Evolutionary conservation across 1,139 yeast species (phyloP), one percentile per base, ranked within the genome.

Genomic region (Hansenula sp.): DNA sequence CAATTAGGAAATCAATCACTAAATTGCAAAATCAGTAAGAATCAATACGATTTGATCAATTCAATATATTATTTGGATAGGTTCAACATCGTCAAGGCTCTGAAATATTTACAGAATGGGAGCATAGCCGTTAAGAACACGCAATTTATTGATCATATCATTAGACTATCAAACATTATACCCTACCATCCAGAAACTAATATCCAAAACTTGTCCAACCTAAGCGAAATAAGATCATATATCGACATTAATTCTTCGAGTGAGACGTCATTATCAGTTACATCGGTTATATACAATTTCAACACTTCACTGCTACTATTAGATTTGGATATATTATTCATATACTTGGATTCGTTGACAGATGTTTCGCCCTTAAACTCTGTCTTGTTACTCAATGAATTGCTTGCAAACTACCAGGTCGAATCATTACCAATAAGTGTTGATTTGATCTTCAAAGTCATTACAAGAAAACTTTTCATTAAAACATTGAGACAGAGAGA

Each of bases 31-130:
- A 45, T 53, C 9, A 48, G 53, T 1, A 28, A 33, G n/a, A 21
- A 39, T 11, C 42, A 47, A 7, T 51, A 54, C 25, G 51, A 53
- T 32, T 42, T 55, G 17, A 47, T 55, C 24, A 51, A 55, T 40
- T 46, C 53, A 11, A 45, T 54, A 6, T 57, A 57, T 40, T 48
- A 33, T 30, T 42, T 57, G 15, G 61, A 57, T 36, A 49, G 59
- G 39, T 54, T 57, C 33, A 54, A 57, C 32, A 48, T 55, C 11
- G 28, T 40, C 31, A 49, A 41, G 18, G 33, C 49, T 10, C 27
- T 53, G 11, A 45, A 38, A 31, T 42, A 48, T 37, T 36, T 55
- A 11, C 43, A 46, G 11, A 38, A 40, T 10, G 49, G 50, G 12
- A 40, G 45, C 19, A 32, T 44, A 10, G 28, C 44, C 0, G 31